phyloP scores from a whole-genome alignment of 306 rosid species.

The Begonia fuchsioides region DNA sequence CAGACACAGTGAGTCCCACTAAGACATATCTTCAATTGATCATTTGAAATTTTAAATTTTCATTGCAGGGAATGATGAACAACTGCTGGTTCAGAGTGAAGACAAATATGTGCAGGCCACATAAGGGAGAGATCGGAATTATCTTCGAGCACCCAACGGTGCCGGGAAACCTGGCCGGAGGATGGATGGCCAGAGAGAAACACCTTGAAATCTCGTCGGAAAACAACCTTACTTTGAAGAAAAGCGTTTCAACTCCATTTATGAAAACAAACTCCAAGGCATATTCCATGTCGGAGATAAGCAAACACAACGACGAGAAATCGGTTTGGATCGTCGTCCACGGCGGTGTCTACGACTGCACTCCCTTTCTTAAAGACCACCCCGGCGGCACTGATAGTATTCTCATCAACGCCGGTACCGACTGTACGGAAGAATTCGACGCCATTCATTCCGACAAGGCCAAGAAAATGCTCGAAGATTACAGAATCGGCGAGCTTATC shows the following conservation, averaged over 20 bases:
- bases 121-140: slow-evolving; percentile 55
- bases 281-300: slow-evolving; percentile 39
- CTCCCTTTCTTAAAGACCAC: slow-evolving; percentile 54
- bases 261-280: slow-evolving; percentile 34
- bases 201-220: slow-evolving; percentile 20
- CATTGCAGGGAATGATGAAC: slow-evolving; percentile 94
- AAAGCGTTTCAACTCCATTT: slow-evolving; percentile 42
- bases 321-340: slow-evolving; percentile 69
- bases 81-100: slow-evolving; percentile 77
- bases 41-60: no score
- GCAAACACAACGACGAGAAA: slow-evolving; percentile 30
- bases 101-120: slow-evolving; percentile 40
- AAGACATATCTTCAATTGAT: no score
- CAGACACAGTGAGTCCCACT: no score
- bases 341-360: slow-evolving; percentile 59
- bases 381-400: slow-evolving; percentile 84
- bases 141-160: slow-evolving; percentile 67
- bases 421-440: slow-evolving; percentile 77
- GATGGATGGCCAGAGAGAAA: slow-evolving; percentile 74
- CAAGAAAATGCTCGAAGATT: slow-evolving; percentile 49
- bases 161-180: slow-evolving; percentile 70
- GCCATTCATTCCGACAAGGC: slow-evolving; percentile 86
- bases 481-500: slow-evolving; percentile 47
- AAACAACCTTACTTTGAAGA: slow-evolving; percentile 18
- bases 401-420: slow-evolving; percentile 83